Percentiles rank a stretch among this genome's conserved stretches.
These are phyloP conservation scores for Fusarium ramigenum DNA, from an alignment of 2,329 filamentous ascomycete species.

Conservation along the genomic window DNA sequence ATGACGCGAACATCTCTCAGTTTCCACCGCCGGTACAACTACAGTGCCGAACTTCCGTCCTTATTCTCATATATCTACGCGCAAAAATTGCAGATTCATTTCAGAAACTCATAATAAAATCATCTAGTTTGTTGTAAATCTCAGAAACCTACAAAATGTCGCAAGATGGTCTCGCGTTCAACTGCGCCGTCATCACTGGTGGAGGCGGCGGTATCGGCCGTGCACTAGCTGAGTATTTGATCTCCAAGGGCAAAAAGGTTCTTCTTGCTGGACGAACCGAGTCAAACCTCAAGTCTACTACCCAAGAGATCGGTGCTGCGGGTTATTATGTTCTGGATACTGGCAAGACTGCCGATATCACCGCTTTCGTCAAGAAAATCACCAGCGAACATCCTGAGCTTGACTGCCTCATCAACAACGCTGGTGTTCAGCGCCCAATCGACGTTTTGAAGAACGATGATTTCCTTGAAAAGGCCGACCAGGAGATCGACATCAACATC, in stretches of 20 bases:
- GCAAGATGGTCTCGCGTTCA: slow-evolving; percentile 46
- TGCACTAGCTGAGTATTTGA: slow-evolving; percentile 57
- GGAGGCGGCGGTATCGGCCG: slow-evolving; percentile 63
- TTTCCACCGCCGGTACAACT: neutral
- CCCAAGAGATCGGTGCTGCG: slow-evolving; percentile 54
- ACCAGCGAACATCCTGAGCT: slow-evolving; percentile 58
- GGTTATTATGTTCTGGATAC: slow-evolving; percentile 64
- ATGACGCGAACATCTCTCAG: slow-evolving; percentile 7
- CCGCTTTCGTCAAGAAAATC: slow-evolving; percentile 56
- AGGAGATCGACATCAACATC: slow-evolving; percentile 68
- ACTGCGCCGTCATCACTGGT: slow-evolving; percentile 59
- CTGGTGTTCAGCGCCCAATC: slow-evolving; percentile 65
- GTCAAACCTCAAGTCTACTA: slow-evolving; percentile 57
- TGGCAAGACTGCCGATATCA: slow-evolving; percentile 54
- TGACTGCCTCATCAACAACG: slow-evolving; percentile 69
- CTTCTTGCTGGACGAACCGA: slow-evolving; percentile 65
- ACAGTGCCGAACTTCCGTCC: neutral
- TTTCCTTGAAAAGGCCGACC: slow-evolving; percentile 61
- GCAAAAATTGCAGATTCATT: neutral
- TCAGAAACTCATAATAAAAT: accelerated
- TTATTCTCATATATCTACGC: neutral
- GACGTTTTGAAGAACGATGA: slow-evolving; percentile 52
- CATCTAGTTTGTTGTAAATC: neutral
- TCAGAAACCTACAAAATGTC: neutral
- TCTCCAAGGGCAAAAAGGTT: slow-evolving; percentile 58